A percentile compares a stretch with the other conserved stretches of the same genome.
Conservation (phyloP, 1,139 yeast genomes). For the Kodamaea plutei region DNA sequence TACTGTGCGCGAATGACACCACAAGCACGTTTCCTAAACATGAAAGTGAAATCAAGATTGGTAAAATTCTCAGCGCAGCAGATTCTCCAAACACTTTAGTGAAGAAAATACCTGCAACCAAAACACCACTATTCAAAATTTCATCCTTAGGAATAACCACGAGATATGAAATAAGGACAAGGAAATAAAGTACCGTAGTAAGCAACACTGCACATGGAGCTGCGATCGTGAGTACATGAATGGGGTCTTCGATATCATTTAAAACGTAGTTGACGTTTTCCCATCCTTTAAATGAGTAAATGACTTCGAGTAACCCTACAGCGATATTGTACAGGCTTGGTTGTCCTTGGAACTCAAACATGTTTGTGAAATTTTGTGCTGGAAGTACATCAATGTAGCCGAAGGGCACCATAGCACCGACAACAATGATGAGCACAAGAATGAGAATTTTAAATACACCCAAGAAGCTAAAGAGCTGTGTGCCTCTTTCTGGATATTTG, state of each 20-base stretch:
- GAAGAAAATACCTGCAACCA: constrained; percentile 73
- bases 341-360: constrained; percentile 13
- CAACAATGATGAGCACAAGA: constrained; percentile 33
- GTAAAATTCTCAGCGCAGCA: constrained; percentile 58
- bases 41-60: constrained; percentile 70
- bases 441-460: constrained; percentile 42
- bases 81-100: constrained; percentile 66
- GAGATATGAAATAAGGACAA: constrained; percentile 68
- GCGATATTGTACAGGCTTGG: constrained; percentile 31
- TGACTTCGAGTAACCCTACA: constrained; percentile 39
- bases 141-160: constrained; percentile 70
- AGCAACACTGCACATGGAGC: constrained; percentile 66
- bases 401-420: constrained; percentile 31
- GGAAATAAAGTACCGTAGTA: constrained; percentile 59
- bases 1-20: constrained; percentile 73
- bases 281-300: constrained; percentile 42
- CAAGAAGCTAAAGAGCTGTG: constrained; percentile 38
- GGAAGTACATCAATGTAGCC: constrained; percentile 24
- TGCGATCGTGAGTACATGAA: constrained; percentile 61
- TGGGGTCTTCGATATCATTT: constrained; percentile 50
- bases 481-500: constrained; percentile 38
- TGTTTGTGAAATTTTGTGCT: constrained; percentile 24
- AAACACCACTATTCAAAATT: constrained; percentile 57
- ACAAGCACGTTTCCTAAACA: constrained; percentile 77
- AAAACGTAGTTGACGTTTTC: constrained; percentile 45